Percentiles rank a stretch among this genome's conserved stretches.
Conservation (phyloP, 2,329 filamentous ascomycete species). For the Fusarium globosum region DNA sequence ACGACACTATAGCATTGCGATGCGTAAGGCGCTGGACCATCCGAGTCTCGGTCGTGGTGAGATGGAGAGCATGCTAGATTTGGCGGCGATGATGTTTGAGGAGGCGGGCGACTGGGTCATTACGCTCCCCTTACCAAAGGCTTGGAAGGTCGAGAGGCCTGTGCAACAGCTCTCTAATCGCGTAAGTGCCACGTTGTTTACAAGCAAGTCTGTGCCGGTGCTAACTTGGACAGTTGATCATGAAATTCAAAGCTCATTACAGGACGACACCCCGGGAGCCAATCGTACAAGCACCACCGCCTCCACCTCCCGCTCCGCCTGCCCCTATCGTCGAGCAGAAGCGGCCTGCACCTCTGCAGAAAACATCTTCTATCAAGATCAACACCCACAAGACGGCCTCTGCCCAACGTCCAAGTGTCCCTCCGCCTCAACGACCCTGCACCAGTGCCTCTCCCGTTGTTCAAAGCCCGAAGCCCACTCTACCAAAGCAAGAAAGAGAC, state of each 20-base stretch:
- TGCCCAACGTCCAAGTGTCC: conserved; percentile 30
- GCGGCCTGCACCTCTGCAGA: conserved; percentile 44
- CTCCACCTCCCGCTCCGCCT: conserved; percentile 22
- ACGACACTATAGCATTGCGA: conserved; percentile 54
- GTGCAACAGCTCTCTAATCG: conserved; percentile 51
- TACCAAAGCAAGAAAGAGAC: conserved; percentile 34
- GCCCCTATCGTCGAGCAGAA: conserved; percentile 41
- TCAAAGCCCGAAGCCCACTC: conserved; percentile 23
- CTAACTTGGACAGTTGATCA: conserved; percentile 49
- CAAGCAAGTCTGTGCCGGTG: background rate
- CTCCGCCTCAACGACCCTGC: conserved; percentile 1
- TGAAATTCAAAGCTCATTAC: conserved; percentile 55
- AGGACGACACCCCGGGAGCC: conserved; percentile 50
- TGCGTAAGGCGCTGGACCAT: conserved; percentile 58
- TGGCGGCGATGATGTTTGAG: conserved; percentile 61
- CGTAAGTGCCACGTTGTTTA: conserved; percentile 43
- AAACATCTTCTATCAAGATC: conserved; percentile 55
- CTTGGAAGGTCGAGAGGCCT: conserved; percentile 54
- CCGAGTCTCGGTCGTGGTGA: conserved; percentile 54
- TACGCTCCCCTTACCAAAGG: conserved; percentile 55
- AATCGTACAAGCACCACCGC: conserved; percentile 35
- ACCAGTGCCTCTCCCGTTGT: conserved; percentile 3
- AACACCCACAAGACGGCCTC: conserved; percentile 48
- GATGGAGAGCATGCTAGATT: conserved; percentile 55
- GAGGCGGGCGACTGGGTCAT: conserved; percentile 56